Evolutionary conservation across 345 rosid genomes (phyloP), one percentile per base, ranked within the genome.

Genomic region (Eucalyptus sp.): DNA sequence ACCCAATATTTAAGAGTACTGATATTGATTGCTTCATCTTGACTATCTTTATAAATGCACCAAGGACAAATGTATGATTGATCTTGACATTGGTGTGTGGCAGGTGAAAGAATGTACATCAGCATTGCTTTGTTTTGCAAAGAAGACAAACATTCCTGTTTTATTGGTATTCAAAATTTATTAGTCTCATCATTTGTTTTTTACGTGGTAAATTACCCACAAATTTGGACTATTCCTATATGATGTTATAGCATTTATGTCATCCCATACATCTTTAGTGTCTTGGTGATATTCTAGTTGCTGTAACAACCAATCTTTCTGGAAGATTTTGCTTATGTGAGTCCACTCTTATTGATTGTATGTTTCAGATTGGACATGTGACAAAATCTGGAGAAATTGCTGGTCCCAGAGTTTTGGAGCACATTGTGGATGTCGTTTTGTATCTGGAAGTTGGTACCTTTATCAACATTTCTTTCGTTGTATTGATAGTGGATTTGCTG

Each of bases 391-490:
- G 99, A 48, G 99, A 96, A 86, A 96, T 97, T 87, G 99, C 99
- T 50, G 99, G 99, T 92, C 99, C 99, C 89, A 98, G 97, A 56
- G 95, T 96, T 89, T 94, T 97, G 95, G 99, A 97, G 96, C 99
- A 97, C 93, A 96, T 97, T 86, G 99, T 97, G 88, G 99, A 97
- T 93, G 98, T 95, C 64, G 99, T 97, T 91, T 91, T 97, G 90
- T 96, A 97, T 90, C 89, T 97, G 94, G 99, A 97, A 95, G 99
- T 97, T 83, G 86, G 97, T 94, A 91, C 89, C 92, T 89, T 91
- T 87, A 87, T 68, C 86, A 51, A 49, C 25, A 56, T 86, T 60
- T 81, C 68, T 91, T 85, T 89, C 87, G 44, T 46, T 48, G 20
- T 41, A 60, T 86, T 48, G 71, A 52, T 56, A 80, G 24, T 86